Conservation (phyloP, 2,329 filamentous ascomycete genomes). For the Pestalotiopsis sp. region DNA sequence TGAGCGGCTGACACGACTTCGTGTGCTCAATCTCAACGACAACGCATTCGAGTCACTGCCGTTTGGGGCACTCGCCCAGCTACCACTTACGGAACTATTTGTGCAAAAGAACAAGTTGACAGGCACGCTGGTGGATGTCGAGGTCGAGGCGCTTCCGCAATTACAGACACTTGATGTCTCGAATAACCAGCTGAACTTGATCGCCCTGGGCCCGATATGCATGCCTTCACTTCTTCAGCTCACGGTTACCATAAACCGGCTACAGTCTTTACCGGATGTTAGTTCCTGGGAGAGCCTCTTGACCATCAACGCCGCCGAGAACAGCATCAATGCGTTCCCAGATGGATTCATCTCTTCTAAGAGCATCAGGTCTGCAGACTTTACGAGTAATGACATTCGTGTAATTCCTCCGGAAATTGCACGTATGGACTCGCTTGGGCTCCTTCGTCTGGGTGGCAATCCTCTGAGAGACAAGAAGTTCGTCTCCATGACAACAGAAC, state of each 20-base stretch:
- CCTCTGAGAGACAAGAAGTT: slow-evolving; percentile 88
- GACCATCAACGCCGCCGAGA: slow-evolving; percentile 78
- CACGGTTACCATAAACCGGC: slow-evolving; percentile 77
- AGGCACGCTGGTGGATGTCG: slow-evolving; percentile 68
- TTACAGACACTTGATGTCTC: slow-evolving; percentile 79
- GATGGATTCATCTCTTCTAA: slow-evolving; percentile 69
- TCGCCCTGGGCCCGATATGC: slow-evolving; percentile 51
- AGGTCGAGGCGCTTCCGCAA: slow-evolving; percentile 56
- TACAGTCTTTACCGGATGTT: slow-evolving; percentile 72
- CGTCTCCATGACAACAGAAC: slow-evolving; percentile 74
- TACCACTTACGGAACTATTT: slow-evolving; percentile 73
- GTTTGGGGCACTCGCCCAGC: slow-evolving; percentile 64
- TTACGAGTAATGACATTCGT: slow-evolving; percentile 82
- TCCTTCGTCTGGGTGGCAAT: slow-evolving; percentile 82
- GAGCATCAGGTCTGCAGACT: slow-evolving; percentile 74
- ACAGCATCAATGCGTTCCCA: slow-evolving; percentile 75
- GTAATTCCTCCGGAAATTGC: slow-evolving; percentile 75
- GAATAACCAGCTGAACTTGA: slow-evolving; percentile 67
- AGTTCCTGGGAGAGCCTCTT: slow-evolving; percentile 71
- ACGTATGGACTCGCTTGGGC: slow-evolving; percentile 74
- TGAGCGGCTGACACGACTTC: slow-evolving; percentile 66
- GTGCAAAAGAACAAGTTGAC: slow-evolving; percentile 77
- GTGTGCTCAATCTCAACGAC: slow-evolving; percentile 75
- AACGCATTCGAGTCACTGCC: slow-evolving; percentile 75
- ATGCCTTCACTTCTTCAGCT: slow-evolving; percentile 74